Evolutionary conservation across 257 asterid genomes (phyloP), one percentile per base, ranked within the genome.

Genomic region (Plantago major): DNA sequence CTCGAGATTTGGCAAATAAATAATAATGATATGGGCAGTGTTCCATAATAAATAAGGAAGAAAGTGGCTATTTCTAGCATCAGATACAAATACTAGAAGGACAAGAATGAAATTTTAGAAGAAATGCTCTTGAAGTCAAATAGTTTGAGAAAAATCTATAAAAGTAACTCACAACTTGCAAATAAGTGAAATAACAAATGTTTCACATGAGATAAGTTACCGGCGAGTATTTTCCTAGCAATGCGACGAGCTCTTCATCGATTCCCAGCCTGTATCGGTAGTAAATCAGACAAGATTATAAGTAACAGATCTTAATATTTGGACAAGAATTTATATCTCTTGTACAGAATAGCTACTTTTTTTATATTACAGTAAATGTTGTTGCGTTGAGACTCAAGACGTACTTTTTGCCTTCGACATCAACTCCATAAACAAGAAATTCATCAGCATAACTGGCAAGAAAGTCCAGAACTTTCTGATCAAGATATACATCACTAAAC

Each of bases 351-450:
- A 33, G 3, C 40, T 4, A 33, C 40, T 33, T 33, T 33, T 33
- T 33, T 33, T 22, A 22, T 22, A 22, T 22, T 1, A 22, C 26
- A 22, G 2, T 22, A 22, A 22, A 22, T 22, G 26, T 22, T 22
- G 26, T 22, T 22, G 26, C 26, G 26, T 22, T 22, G 26, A 22
- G 26, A 22, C 26, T 1, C 26, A 2, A 22, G 46, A 69, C 74
- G 7, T 77, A 92, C 98, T 82, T 86, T 79, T 93, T 93, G 62
- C 99, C 97, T 87, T 93, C 99, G 67, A 89, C 97, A 67, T 93
- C 97, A 66, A 93, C 99, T 77, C 99, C 97, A 72, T 92, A 97
- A 69, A 93, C 97, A 64, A 89, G 93, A 78, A 86, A 92, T 71
- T 92, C 98, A 58, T 92, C 96, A 49, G 98, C 94, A 66, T 76